Conservation (phyloP, 148 eudicot species). For the Rhododendron ovatum region DNA sequence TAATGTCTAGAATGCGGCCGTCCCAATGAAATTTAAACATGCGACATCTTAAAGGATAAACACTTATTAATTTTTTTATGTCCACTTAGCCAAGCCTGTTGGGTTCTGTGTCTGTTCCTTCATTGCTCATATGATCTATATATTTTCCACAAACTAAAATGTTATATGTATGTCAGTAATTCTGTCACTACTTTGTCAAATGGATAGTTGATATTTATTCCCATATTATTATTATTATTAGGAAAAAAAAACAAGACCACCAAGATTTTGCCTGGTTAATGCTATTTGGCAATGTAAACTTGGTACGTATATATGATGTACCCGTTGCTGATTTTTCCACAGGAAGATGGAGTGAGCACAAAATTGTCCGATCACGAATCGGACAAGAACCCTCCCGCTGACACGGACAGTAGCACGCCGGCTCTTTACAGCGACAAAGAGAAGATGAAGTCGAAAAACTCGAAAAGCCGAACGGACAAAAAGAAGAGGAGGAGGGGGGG, state of each 20-base stretch:
- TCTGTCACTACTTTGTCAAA: not conserved
- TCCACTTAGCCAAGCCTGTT: too few species aligned
- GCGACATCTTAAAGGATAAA: too few species aligned
- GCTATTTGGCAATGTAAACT: not conserved
- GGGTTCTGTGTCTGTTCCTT: too few species aligned
- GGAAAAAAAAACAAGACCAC: not conserved
- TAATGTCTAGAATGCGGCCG: not conserved
- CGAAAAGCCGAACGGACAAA: conserved; percentile 19
- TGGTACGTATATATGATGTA: not conserved
- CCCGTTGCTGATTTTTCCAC: not conserved
- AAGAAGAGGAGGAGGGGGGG: conserved; percentile 30
- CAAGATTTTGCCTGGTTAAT: not conserved
- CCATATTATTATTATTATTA: too few species aligned
- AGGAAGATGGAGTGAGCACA: not conserved
- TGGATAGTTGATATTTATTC: not conserved
- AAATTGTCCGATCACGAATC: conserved; percentile 15
- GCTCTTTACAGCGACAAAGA: conserved; percentile 41
- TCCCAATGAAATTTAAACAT: too few species aligned
- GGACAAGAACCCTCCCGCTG: conserved; percentile 12
- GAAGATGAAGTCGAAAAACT: conserved; percentile 18
- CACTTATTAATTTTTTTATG: not conserved
- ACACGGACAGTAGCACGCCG: conserved; percentile 74
- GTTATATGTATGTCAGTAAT: not conserved
- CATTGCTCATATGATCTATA: not conserved
- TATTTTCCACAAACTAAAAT: not conserved